Evolutionary conservation across 2,329 filamentous ascomycete genomes (phyloP).

Genomic region (Aureobasidium sp.): DNA sequence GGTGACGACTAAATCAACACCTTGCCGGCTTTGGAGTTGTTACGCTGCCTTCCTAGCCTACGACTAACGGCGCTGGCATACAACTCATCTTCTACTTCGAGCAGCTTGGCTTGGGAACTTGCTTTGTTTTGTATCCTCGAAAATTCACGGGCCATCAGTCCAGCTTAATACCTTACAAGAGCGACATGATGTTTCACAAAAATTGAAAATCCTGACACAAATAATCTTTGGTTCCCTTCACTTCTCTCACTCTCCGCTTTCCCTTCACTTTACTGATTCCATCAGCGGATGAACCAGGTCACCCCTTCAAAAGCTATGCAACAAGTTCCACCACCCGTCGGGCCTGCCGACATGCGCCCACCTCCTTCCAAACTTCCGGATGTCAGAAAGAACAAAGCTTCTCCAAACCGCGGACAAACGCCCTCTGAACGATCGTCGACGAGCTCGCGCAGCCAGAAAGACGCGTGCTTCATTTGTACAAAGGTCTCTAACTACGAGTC

Average conservation of each 20-base stretch:
- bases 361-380: background rate
- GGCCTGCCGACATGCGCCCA: background rate
- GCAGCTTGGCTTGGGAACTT: background rate
- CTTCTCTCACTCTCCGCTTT: background rate
- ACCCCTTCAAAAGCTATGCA: background rate
- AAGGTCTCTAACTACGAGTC: slow-evolving; percentile 17
- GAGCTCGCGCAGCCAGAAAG: slow-evolving; percentile 10
- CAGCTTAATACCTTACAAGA: slow-evolving; percentile 20
- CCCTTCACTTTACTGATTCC: background rate
- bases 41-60: slow-evolving; percentile 1
- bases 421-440: slow-evolving; percentile 16
- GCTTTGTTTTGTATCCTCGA: background rate
- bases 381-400: background rate
- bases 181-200: slow-evolving; percentile 41
- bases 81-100: background rate
- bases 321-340: background rate
- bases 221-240: background rate
- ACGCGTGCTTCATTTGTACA: slow-evolving; percentile 24
- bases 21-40: slow-evolving; percentile 12
- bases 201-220: slow-evolving; percentile 70
- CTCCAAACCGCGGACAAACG: slow-evolving; percentile 16
- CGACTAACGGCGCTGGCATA: slow-evolving; percentile 25
- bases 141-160: background rate
- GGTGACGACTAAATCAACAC: slow-evolving; percentile 12
- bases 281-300: background rate